These are phyloP conservation scores for Aspergillus nomiae DNA, from an alignment of 2,329 filamentous ascomycete species.

Conservation along the genomic window DNA sequence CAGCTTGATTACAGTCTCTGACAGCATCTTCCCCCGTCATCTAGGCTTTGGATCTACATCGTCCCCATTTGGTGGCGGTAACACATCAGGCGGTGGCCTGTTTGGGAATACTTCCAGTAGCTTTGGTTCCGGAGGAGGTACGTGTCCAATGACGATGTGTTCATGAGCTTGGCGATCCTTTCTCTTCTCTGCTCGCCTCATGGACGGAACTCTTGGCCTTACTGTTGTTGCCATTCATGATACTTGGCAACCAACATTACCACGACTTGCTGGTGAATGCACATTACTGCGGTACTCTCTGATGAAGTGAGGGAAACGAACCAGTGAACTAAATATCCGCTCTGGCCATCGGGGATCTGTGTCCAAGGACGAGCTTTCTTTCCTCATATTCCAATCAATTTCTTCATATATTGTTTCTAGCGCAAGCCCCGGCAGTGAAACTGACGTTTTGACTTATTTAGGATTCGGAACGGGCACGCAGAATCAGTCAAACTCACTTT, in stretches of 20 bases:
- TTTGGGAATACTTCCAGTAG: constrained; percentile 40
- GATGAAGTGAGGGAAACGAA: neutral
- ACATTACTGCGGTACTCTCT: neutral
- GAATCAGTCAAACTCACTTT: constrained; percentile 36
- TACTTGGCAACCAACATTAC: neutral
- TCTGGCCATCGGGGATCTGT: constrained; percentile 2
- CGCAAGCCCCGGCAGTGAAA: neutral
- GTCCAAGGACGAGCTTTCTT: constrained; percentile 5
- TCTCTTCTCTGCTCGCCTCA: constrained; percentile 17
- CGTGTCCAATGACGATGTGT: constrained; percentile 30
- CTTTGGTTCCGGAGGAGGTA: constrained; percentile 48
- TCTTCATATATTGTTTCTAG: constrained; percentile 7
- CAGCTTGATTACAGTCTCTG: constrained; percentile 40
- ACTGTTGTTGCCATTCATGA: neutral
- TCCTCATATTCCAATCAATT: neutral
- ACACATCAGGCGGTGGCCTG: constrained; percentile 34
- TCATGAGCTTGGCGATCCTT: constrained; percentile 29
- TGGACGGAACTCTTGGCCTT: constrained; percentile 7
- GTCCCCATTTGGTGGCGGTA: constrained; percentile 40
- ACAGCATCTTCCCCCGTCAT: constrained; percentile 39
- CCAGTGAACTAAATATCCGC: neutral
- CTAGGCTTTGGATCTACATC: constrained; percentile 45
- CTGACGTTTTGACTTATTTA: constrained; percentile 27
- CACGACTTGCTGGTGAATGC: neutral
- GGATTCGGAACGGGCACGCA: constrained; percentile 40